Evolutionary conservation across 805 yeast genomes (phyloP), one percentile per base, ranked within the genome.

Genomic region (Metschnikowia borealis): DNA sequence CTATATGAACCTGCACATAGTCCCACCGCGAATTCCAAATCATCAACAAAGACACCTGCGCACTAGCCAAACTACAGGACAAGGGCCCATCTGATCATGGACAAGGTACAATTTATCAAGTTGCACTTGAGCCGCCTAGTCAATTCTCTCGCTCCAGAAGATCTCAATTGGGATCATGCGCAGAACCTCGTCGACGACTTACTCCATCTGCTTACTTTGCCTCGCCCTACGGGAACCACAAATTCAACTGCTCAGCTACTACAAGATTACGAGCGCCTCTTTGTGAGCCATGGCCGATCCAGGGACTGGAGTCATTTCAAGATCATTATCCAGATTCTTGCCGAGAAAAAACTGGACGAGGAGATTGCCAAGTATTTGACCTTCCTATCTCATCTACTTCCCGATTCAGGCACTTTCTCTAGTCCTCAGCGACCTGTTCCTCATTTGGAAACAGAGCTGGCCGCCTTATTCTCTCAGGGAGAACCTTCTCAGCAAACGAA

Each of bases 261-360:
- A 17, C 54, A 62, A 17, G 56, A 60, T 18, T 60, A 59, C 51
- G 66, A 61, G 48, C 50, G 50, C 17, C 50, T 54, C 13, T 69
- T 67, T 62, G 42, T 66, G 47, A 55, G 66, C 59, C 51, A 59
- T 37, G 65, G 67, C 26, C 46, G 59, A 34, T 50, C 49, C 23
- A 50, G 59, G 13, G 71, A 62, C 20, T 74, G 78, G 79, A 37
- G 52, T 1, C 53, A 57, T 18, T 69, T 77, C 53, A 70, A 67
- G 38, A 46, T 54, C 8, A 54, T 67, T 1, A 52, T 74, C 17
- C 67, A 71, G 1, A 49, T 58, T 15, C 59, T 77, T 14, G 39
- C 67, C 14, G 62, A 56, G 23, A 49, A 61, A 23, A 66, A 62
- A 36, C 58, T 67, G 21, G 48, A 56, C 3, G 72, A 68, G 3